Conservation (phyloP, 495 filamentous ascomycete species). For the Cenococcum geophilum region DNA sequence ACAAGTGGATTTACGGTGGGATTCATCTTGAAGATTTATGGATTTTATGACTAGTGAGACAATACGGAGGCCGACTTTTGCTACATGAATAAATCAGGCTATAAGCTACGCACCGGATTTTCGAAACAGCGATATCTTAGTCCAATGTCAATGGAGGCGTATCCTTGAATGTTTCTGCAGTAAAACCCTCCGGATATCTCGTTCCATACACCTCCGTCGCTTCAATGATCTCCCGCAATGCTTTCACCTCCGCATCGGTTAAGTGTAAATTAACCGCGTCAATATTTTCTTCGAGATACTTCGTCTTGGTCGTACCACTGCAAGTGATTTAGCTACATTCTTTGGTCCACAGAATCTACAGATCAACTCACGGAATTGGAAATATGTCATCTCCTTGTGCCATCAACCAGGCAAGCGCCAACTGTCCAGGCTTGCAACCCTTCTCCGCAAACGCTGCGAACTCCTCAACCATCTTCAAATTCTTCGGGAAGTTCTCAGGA, state of each 20-base stretch:
- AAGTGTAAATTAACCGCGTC: conserved; percentile 32
- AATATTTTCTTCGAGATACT: conserved; percentile 37
- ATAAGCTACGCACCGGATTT: too few relatives aligned
- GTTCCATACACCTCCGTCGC: conserved; percentile 30
- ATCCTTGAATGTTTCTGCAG: conserved; percentile 27
- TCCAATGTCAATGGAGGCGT: conserved; percentile 23
- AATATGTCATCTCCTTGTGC: conserved; percentile 50
- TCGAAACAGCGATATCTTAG: too few relatives aligned
- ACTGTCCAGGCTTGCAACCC: conserved; percentile 44
- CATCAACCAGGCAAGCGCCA: conserved; percentile 53
- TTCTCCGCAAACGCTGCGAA: conserved; percentile 47
- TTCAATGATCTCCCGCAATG: conserved; percentile 34
- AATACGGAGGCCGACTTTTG: too few relatives aligned
- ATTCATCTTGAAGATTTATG: too few relatives aligned
- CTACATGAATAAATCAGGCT: too few relatives aligned
- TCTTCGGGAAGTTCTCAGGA: conserved; percentile 51
- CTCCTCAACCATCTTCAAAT: conserved; percentile 47
- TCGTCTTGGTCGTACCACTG: conserved; percentile 40
- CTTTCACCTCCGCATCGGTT: conserved; percentile 34
- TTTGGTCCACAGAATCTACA: conserved; percentile 25
- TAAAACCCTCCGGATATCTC: conserved; percentile 34
- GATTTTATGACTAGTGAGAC: too few relatives aligned
- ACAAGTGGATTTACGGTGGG: too few relatives aligned
- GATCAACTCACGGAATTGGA: conserved; percentile 8
- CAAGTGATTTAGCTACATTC: conserved; percentile 20